These are phyloP conservation scores for Chalara sp. DNA, from an alignment of 2,329 filamentous ascomycete genomes.

Conservation along the genomic window DNA sequence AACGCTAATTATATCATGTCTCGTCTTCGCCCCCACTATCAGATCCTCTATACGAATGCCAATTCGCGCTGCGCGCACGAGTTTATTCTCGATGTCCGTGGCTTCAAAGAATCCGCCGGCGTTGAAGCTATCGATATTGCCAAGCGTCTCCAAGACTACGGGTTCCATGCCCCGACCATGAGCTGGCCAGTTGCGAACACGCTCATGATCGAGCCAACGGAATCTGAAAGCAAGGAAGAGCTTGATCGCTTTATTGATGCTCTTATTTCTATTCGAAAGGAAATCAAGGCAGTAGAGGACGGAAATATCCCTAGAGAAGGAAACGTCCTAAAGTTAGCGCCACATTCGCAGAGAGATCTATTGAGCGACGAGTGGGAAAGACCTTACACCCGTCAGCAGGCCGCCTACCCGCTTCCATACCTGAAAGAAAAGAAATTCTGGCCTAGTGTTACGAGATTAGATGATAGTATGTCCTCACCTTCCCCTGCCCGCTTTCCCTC, in stretches of 20 bases:
- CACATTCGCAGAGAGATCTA: slow-evolving; percentile 79
- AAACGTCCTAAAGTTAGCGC: slow-evolving; percentile 85
- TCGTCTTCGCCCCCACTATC: slow-evolving; percentile 77
- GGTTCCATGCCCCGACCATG: slow-evolving; percentile 97
- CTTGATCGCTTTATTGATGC: slow-evolving; percentile 91
- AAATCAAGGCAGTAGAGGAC: slow-evolving; percentile 79
- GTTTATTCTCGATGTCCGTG: slow-evolving; percentile 86
- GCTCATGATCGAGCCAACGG: slow-evolving; percentile 96
- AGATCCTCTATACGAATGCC: slow-evolving; percentile 88
- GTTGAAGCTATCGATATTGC: slow-evolving; percentile 92
- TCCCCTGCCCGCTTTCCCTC: slow-evolving; percentile 7
- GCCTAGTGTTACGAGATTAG: slow-evolving; percentile 78
- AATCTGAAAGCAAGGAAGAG: slow-evolving; percentile 87
- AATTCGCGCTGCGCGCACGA: slow-evolving; percentile 89
- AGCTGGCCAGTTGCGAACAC: slow-evolving; percentile 93
- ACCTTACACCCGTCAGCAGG: slow-evolving; percentile 73
- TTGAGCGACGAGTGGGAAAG: slow-evolving; percentile 72
- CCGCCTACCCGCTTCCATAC: slow-evolving; percentile 78
- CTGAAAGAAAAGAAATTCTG: slow-evolving; percentile 96
- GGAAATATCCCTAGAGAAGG: slow-evolving; percentile 66
- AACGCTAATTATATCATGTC: slow-evolving; percentile 97
- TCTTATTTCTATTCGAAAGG: slow-evolving; percentile 75
- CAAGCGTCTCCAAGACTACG: slow-evolving; percentile 94
- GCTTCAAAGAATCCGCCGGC: slow-evolving; percentile 75
- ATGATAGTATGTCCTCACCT: slow-evolving; percentile 63